A percentile compares a stretch with the other conserved stretches of the same genome.
These are phyloP conservation scores for Phylloporus scabripes DNA, from an alignment of 768 basidiomycete genomes.

Conservation along the genomic window DNA sequence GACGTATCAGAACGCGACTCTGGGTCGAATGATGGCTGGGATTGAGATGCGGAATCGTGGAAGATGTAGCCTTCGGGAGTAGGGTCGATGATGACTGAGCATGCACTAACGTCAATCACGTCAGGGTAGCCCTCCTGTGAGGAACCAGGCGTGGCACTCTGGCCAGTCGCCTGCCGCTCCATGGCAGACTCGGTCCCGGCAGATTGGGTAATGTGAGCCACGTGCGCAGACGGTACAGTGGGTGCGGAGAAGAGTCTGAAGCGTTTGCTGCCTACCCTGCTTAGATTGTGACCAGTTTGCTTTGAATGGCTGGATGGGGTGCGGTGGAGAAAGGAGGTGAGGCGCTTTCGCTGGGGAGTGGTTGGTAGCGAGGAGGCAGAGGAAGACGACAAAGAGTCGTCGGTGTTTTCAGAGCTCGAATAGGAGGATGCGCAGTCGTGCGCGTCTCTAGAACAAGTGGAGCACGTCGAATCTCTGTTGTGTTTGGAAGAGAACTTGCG, in stretches of 20 bases:
- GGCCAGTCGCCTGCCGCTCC: not conserved
- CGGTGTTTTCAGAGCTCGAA: slow-evolving; percentile 11
- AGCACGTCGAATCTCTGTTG: slow-evolving; percentile 12
- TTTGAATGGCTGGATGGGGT: slow-evolving; percentile 4
- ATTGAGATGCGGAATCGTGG: slow-evolving; percentile 4
- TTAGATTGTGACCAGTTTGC: slow-evolving; percentile 8
- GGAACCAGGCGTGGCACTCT: not conserved
- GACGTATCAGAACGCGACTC: slow-evolving; percentile 14
- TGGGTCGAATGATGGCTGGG: slow-evolving; percentile 2
- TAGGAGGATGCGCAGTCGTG: slow-evolving; percentile 7
- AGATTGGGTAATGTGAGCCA: not conserved
- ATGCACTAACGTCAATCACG: slow-evolving; percentile 22
- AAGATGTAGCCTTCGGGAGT: not conserved
- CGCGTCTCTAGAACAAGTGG: slow-evolving; percentile 9
- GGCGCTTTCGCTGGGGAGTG: slow-evolving; percentile 6
- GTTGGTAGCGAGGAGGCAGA: slow-evolving; percentile 5
- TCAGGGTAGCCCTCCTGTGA: slow-evolving; percentile 6
- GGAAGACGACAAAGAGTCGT: slow-evolving; percentile 13
- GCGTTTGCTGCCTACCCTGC: slow-evolving; percentile 6
- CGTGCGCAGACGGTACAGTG: slow-evolving; percentile 1
- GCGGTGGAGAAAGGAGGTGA: slow-evolving; percentile 15
- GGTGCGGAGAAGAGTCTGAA: slow-evolving; percentile 17
- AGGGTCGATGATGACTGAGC: not conserved
- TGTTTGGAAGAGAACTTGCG: slow-evolving; percentile 27
- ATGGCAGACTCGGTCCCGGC: not conserved